Base-by-base conservation (phyloP, 495 filamentous ascomycete species). In the Glutinoglossum americanum region DNA sequence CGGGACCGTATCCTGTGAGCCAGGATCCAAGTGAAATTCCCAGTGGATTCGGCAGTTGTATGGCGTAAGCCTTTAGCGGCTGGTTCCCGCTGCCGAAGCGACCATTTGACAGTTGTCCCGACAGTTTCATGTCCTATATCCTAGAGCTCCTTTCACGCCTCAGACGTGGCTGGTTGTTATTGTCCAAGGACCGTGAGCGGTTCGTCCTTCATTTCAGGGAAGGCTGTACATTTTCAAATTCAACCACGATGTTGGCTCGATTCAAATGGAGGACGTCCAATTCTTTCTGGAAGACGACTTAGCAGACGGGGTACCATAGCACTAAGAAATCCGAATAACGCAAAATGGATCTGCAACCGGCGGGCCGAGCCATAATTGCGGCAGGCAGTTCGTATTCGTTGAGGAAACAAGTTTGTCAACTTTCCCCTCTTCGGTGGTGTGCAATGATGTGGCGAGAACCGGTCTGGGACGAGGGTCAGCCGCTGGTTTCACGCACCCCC, bases 101-200 rank as follows among this genome's bases (percentile, higher is more conserved):
- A 53, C 30, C 49, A n/a, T n/a, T 27, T 27, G 49, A 53, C 49
- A 53, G 49, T 27, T 53, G 49, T 53, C 28, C 41, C 49, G 49
- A 27, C 28, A 53, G 23, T 30, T 32, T 27, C 28, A 15, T 51
- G 47, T 51, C 23, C 47, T 25, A 51, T 25, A n/a, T 9, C 11
- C 49, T 53, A 6, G 7, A 17, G 37, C 47, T 53, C 49, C 49
- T 32, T 10, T 53, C 28, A 4, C 9, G 23, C 49, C 17, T 30
- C 23, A 53, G 49, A 53, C 49, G 49, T 53, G 49, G 49, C 49
- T 32, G 28, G 49, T 53, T 32, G 49, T 53, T 28, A 53, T 53
- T 53, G 49, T 53, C 49, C 28, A 53, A 53, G 19, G 26, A 28
- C 26, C 13, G 49, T 21, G 41, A 45, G 25, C 49, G 1, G 23